These are phyloP conservation scores for Flaveria floridana DNA, from an alignment of 140 eudicot species.

Conservation along the genomic window DNA sequence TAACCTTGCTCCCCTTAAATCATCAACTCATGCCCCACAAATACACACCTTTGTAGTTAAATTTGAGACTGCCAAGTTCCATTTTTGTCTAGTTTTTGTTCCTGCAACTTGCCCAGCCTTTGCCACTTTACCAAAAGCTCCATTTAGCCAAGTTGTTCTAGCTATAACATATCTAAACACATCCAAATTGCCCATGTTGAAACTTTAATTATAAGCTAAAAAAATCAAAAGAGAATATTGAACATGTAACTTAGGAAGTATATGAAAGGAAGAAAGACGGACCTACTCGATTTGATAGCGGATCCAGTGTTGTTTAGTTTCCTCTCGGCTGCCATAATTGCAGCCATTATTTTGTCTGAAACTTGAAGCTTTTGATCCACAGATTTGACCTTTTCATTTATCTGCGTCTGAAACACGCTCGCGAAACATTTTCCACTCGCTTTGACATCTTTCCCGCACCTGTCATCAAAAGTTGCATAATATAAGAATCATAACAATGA, in stretches of 20 bases:
- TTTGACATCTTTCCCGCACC: constrained; percentile 66
- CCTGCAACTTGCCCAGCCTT: constrained; percentile 91
- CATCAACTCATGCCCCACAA: background rate
- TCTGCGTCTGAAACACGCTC: constrained; percentile 61
- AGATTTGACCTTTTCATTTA: constrained; percentile 87
- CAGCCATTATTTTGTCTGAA: constrained; percentile 92
- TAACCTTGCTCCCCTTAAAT: no score
- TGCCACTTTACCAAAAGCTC: constrained; percentile 77
- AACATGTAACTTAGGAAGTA: background rate
- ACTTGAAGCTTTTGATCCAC: constrained; percentile 93
- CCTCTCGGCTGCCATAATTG: constrained; percentile 92
- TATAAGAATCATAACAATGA: background rate
- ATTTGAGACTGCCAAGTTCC: constrained; percentile 74
- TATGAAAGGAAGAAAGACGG: background rate
- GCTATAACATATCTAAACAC: constrained; percentile 71
- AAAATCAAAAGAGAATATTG: background rate
- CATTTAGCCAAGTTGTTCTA: constrained; percentile 83
- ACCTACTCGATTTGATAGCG: constrained; percentile 95
- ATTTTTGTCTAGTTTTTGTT: constrained; percentile 67
- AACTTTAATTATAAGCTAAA: background rate
- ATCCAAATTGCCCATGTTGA: constrained; percentile 4
- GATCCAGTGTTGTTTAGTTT: constrained; percentile 83
- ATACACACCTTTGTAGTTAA: constrained; percentile 64
- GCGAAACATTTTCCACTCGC: constrained; percentile 71
- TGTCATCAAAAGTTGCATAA: constrained; percentile 25